Percentiles rank a stretch among this genome's conserved stretches.
Evolutionary conservation across 2,329 filamentous ascomycete genomes (phyloP).

Genomic region (Talaromyces atroroseus): DNA sequence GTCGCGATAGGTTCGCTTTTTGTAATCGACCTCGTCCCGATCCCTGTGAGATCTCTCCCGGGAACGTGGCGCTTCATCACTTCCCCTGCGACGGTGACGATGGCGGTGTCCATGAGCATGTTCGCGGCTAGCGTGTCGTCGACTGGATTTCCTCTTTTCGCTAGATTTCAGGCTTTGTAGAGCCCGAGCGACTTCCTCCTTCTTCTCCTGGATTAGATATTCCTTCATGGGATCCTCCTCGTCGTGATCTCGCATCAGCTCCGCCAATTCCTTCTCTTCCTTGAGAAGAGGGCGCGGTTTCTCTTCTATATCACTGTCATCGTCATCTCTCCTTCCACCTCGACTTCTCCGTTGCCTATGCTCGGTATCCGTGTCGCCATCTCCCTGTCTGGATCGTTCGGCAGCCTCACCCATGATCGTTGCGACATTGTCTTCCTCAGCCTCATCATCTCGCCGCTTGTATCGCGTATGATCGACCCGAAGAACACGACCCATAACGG

Average conservation of each 20-base stretch:
- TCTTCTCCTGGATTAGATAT: conserved; percentile 84
- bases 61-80: conserved; percentile 27
- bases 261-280: conserved; percentile 74
- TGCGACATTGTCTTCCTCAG: conserved; percentile 47
- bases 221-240: conserved; percentile 98
- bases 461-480: conserved; percentile 92
- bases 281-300: conserved; percentile 61
- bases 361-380: conserved; percentile 32
- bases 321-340: conserved; percentile 29
- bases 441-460: conserved; percentile 71
- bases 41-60: conserved; percentile 27
- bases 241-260: conserved; percentile 73
- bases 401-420: conserved; percentile 43
- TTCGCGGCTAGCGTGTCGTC: conserved; percentile 31
- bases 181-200: conserved; percentile 74
- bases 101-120: conserved; percentile 40
- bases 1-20: conserved; percentile 18
- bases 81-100: conserved; percentile 36
- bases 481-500: conserved; percentile 71
- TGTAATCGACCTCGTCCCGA: conserved; percentile 19
- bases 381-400: conserved; percentile 18
- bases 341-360: conserved; percentile 32
- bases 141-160: conserved; percentile 31
- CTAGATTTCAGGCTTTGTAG: conserved; percentile 49
- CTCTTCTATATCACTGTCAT: conserved; percentile 46